Evolutionary conservation across 495 filamentous ascomycete genomes (phyloP).

Genomic region (Podospora tetraspora): DNA sequence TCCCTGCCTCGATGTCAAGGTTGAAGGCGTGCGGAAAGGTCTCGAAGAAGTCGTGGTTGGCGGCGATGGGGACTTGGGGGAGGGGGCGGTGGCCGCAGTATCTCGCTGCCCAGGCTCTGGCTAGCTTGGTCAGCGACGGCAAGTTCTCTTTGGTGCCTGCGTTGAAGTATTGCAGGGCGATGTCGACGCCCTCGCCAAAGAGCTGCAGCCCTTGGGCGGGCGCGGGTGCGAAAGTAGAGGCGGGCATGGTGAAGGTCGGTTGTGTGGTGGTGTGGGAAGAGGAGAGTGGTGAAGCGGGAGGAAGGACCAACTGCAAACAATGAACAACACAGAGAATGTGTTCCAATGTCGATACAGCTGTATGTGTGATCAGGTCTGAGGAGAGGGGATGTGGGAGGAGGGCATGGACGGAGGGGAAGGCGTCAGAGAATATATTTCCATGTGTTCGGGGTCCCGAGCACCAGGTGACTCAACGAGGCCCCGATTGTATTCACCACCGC

Average conservation of each 20-base stretch:
- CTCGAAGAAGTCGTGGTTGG: constrained; percentile 10
- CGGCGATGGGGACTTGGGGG: constrained; percentile 8
- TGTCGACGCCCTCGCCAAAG: constrained; percentile 21
- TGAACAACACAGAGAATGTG: background rate
- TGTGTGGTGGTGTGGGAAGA: background rate
- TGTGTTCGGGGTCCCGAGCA: background rate
- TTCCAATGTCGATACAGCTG: background rate
- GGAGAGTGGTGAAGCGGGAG: background rate
- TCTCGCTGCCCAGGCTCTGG: constrained; percentile 20
- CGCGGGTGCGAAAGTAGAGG: background rate
- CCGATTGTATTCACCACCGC: background rate
- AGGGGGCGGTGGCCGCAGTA: constrained; percentile 23
- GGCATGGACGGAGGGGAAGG: background rate
- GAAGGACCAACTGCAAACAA: background rate
- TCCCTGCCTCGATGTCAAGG: constrained; percentile 17
- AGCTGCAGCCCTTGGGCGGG: constrained; percentile 8
- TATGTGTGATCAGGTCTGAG: background rate
- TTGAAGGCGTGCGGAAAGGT: constrained; percentile 26
- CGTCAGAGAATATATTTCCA: background rate
- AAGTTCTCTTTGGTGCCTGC: constrained; percentile 9
- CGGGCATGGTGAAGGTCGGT: background rate
- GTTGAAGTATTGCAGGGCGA: constrained; percentile 29
- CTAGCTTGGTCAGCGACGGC: constrained; percentile 17
- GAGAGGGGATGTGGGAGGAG: background rate
- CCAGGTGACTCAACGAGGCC: background rate